Evolutionary conservation across 2,329 filamentous ascomycete species (phyloP).

Genomic region (Botrytis squamosa): DNA sequence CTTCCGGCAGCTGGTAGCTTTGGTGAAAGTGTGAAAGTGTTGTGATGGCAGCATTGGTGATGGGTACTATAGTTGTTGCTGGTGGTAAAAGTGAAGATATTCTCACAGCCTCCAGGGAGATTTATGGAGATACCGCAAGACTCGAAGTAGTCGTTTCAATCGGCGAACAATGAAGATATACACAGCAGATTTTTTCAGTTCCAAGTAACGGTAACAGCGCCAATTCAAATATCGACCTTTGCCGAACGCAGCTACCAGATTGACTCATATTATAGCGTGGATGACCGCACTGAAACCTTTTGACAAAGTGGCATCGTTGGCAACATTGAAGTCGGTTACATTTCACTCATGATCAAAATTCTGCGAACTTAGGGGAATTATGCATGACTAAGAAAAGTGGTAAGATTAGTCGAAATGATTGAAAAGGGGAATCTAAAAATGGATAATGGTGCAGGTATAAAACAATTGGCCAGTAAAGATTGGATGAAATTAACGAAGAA

Average conservation of each 20-base stretch:
- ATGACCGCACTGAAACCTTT: slow-evolving; percentile 21
- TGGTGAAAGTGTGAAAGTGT: slow-evolving; percentile 46
- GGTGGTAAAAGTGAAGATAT: slow-evolving; percentile 45
- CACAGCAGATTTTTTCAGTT: slow-evolving; percentile 7
- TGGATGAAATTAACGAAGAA: slow-evolving; percentile 21
- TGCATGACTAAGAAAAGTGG: slow-evolving; percentile 22
- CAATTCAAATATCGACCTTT: slow-evolving; percentile 26
- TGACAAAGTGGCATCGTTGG: slow-evolving; percentile 18
- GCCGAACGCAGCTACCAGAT: slow-evolving; percentile 19
- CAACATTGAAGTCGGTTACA: slow-evolving; percentile 22
- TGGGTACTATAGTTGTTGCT: slow-evolving; percentile 51
- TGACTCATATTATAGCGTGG: slow-evolving; percentile 19
- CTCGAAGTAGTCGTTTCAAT: slow-evolving; percentile 19
- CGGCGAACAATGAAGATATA: slow-evolving; percentile 18
- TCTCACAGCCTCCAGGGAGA: slow-evolving; percentile 31
- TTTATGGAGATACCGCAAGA: not conserved
- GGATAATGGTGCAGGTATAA: slow-evolving; percentile 16
- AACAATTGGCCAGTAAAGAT: slow-evolving; percentile 21
- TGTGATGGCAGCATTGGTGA: slow-evolving; percentile 46
- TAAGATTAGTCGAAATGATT: slow-evolving; percentile 23
- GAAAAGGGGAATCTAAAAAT: slow-evolving; percentile 27
- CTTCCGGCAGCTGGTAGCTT: slow-evolving; percentile 48
- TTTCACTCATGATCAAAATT: slow-evolving; percentile 22
- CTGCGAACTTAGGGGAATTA: slow-evolving; percentile 22
- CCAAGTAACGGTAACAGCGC: slow-evolving; percentile 20